Base-by-base conservation (phyloP, 1,284 basidiomycete genomes). In the Megacollybia platyphylla region DNA sequence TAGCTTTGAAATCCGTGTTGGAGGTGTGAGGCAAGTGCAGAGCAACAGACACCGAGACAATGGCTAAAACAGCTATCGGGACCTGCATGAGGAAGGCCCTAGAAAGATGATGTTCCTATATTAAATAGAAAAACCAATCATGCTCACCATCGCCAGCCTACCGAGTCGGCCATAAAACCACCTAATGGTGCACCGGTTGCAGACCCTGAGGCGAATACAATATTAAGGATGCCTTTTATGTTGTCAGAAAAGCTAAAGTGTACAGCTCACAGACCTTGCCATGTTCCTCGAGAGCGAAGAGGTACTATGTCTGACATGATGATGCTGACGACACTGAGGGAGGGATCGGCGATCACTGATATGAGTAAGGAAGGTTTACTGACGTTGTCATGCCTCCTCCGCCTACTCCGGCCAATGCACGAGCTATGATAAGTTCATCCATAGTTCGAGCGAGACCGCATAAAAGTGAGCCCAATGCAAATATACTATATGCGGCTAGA, bases 381-480 rank as follows among this genome's bases (percentile, higher is more conserved):
- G 49, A 77, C 76, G 76, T 77, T 47, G 68, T 61, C 67, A 79
- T 78, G 2, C 76, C 78, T 5, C 73, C 76, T 3, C 75, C 76
- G 1, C 77, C 77, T n/a, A 79, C 67, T 2, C 76, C 78, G 38
- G 74, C 60, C 32, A 81, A 57, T 0, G 72, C 76, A n/a, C 76
- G 64, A 10, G 70, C 67, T 7, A 61, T 57, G 7, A 81, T 68
- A 11, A 81, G 61, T 51, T 76, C 64, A 0, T 63, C 68, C 72
- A 80, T 71, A 36, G 65, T 73, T 20, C 62, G 54, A 0, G 76
- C 64, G 1, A 76, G 48, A 2, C 76, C 76, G 45, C 75, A 78
- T 28, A 70, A 54, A 26, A 78, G 52, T 40, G 61, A 70, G 5
- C 76, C 78, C 1, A 76, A 38, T 0, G 67, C 71, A 48, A 79